phyloP scores from a whole-genome alignment of 202 grass and related monocot species.

The Carex arenaria region DNA sequence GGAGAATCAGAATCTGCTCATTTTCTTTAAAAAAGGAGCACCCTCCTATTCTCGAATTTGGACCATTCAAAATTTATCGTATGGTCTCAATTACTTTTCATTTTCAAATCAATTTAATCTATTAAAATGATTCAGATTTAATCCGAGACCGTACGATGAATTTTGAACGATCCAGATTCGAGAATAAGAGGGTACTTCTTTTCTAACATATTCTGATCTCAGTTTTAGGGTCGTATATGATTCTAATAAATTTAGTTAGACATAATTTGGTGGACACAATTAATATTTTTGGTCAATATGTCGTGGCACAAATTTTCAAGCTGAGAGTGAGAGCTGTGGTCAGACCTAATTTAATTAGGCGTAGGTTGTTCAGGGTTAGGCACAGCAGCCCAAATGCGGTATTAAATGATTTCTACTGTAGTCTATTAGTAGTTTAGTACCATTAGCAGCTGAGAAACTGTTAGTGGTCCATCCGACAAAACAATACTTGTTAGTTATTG shows the following conservation, averaged over 20 bases:
- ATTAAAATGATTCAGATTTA: too few relatives aligned
- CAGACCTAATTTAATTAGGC: constrained; percentile 14
- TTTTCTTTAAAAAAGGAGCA: too few relatives aligned
- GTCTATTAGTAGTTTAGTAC: not conserved
- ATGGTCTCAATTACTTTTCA: too few relatives aligned
- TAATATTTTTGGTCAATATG: constrained; percentile 18
- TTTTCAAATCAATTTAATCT: too few relatives aligned
- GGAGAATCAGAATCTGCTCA: too few relatives aligned
- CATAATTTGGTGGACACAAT: constrained; percentile 5
- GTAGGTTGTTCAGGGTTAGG: not conserved
- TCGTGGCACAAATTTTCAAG: not conserved
- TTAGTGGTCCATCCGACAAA: not conserved
- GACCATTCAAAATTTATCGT: too few relatives aligned
- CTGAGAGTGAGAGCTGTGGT: not conserved
- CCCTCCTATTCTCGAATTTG: too few relatives aligned
- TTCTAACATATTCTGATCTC: too few relatives aligned
- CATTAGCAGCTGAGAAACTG: not conserved
- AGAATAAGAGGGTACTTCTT: too few relatives aligned
- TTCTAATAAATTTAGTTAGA: constrained; percentile 13
- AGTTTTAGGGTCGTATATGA: too few relatives aligned
- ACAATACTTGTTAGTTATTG: not conserved
- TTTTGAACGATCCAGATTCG: too few relatives aligned
- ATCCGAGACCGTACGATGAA: too few relatives aligned
- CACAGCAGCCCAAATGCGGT: not conserved
- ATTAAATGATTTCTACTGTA: not conserved